Base-by-base conservation (phyloP, 495 filamentous ascomycete species). In the Cercophora sp. region DNA sequence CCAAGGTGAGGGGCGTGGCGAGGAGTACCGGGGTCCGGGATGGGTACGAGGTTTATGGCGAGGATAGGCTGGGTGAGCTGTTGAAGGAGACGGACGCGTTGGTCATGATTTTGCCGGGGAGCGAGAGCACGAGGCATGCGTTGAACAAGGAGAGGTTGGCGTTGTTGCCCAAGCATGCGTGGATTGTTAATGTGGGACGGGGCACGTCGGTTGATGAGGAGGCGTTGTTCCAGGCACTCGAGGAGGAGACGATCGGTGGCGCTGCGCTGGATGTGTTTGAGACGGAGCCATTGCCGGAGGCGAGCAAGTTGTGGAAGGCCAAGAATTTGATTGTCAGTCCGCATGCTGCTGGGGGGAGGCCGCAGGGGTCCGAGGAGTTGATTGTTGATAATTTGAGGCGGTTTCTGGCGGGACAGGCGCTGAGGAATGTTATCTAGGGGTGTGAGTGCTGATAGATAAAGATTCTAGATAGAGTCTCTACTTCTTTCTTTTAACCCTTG, bases 101-200 rank as follows among this genome's bases (percentile, higher is more conserved):
- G 19, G 88, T 87, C 50, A 72, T 92, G 71, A 91, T 91, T 63
- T 70, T 89, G 42, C 87, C 88, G 0, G 74, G 74, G 1, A 57
- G 62, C 11, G 68, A 86, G 51, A 85, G 85, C 48, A 91, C 89
- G n/a, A 71, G 70, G 34, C 81, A 90, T 59, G 87, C 85, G 43
- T 84, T 92, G 52, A 82, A 79, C 40, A 76, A 72, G 13, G 74
- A 75, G 40, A 78, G 89, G 57, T 78, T 92, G 57, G 67, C 64
- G 48, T 79, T 85, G 64, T 85, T 92, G 78, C 91, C 89, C 62
- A 77, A 80, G 56, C 88, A 89, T 10, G 81, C 86, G 11, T 87
- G 89, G 60, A 77, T 92, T 46, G 81, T 92, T 13, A 94, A 94
- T 63, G 91, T 90, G 2, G 88, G 89, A 4, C 80, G 89, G 5